Percentiles rank a stretch among this genome's conserved stretches.
Conservation (phyloP, 148 eudicot species). For the Chenopodium suecicum region DNA sequence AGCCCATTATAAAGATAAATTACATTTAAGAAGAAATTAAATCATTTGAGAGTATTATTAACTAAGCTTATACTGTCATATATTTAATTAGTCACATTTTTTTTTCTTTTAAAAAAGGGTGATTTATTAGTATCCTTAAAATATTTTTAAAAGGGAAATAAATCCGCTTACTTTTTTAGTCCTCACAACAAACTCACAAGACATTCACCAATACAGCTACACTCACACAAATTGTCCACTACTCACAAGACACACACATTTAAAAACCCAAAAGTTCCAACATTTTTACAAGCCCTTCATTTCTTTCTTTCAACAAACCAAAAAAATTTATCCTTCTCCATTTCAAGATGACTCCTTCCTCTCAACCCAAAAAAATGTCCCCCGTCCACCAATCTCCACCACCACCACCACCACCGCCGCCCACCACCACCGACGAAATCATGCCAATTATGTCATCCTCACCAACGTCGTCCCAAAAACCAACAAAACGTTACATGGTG, state of each 20-base stretch:
- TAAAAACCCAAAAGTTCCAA: background rate
- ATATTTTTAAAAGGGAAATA: too few species aligned
- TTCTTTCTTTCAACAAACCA: background rate
- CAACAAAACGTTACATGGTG: slow-evolving; percentile 31
- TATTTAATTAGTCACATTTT: too few species aligned
- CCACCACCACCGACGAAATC: background rate
- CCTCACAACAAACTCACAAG: background rate
- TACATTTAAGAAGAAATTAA: too few species aligned
- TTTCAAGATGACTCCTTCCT: background rate
- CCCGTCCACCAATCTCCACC: slow-evolving; percentile 1
- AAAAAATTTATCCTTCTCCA: background rate
- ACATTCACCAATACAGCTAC: background rate
- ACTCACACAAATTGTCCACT: background rate
- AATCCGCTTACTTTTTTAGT: background rate
- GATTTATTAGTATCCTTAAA: too few species aligned
- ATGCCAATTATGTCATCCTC: slow-evolving; percentile 1
- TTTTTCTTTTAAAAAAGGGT: too few species aligned
- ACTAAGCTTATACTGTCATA: too few species aligned
- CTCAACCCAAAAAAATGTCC: slow-evolving; percentile 7
- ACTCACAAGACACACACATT: slow-evolving; percentile 8
- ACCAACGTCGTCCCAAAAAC: background rate
- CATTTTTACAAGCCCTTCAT: background rate
- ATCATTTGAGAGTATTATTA: too few species aligned
- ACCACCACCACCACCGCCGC: slow-evolving; percentile 6
- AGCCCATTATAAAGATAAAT: too few species aligned